Base-by-base conservation (phyloP, 169 alveolate genomes). In the Plasmodium yoelii region DNA sequence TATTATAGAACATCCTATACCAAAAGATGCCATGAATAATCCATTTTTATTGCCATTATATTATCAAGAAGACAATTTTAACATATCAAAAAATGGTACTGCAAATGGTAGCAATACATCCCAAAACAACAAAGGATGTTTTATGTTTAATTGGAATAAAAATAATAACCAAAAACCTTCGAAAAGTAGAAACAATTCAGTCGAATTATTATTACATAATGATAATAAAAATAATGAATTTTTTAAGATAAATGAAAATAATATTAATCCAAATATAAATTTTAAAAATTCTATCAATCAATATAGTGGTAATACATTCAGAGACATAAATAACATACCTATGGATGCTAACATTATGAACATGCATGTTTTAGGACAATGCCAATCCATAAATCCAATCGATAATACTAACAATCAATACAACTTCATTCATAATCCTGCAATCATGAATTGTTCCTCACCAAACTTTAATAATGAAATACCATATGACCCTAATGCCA, bases 1-100 rank as follows among this genome's bases (percentile, higher is more conserved):
- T 18, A 94, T 96, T 63, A 95, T 96, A 49, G 98, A 96, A 39
- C 97, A 96, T 55, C 98, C 98, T 18, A 93, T 96, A 44, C 98
- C 98, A 12, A 93, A 91, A 63, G 95, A 93, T 55, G 95, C 95
- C 15, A 91, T 93, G 88, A 75, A 75, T n/a, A 75, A 75, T 39
- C 88, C 88, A 18, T 44, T 56, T 26, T 65, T 75, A 13, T 68
- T 75, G 2, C 88, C 88, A 2, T 55, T 75, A 44, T 75, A 75
- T 67, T 75, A 75, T 42, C 88, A 75, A 55, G 88, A 75, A 75
- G 88, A 75, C 46, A 47, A 71, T 10, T 12, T 71, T 18, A 60
- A 71, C 5, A 63, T 18, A 7, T 10, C 77, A 63, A 12, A 39
- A 19, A 75, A 51, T 63, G 7, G 42, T 34, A 34, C 6, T 34